These are phyloP conservation scores for Escovopsis sp. DNA, from an alignment of 2,329 filamentous ascomycete genomes.

Conservation along the genomic window DNA sequence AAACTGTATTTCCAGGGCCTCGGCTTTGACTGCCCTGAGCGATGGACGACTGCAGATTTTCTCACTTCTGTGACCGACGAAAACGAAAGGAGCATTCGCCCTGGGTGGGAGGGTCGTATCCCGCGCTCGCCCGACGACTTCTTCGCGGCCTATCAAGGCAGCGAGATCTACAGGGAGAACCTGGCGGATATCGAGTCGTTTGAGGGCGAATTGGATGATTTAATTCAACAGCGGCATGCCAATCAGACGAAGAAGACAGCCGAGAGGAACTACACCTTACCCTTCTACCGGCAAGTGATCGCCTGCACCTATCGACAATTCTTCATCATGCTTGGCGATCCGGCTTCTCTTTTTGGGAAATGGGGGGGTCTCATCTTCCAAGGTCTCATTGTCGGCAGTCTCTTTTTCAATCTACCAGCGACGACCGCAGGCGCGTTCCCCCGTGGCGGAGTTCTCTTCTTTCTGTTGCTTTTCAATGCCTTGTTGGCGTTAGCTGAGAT, in stretches of 20 bases:
- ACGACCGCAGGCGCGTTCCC: constrained; percentile 50
- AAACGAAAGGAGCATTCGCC: constrained; percentile 52
- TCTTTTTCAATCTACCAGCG: constrained; percentile 56
- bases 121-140: constrained; percentile 59
- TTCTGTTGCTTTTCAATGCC: constrained; percentile 37
- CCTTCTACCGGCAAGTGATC: constrained; percentile 56
- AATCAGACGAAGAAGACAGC: constrained; percentile 54
- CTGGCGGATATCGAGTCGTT: constrained; percentile 48
- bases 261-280: constrained; percentile 62
- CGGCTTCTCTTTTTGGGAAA: constrained; percentile 62
- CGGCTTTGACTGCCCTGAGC: constrained; percentile 56
- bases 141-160: constrained; percentile 48
- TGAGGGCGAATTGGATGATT: constrained; percentile 43
- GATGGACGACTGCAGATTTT: constrained; percentile 63
- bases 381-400: constrained; percentile 58
- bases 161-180: constrained; percentile 44
- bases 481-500: constrained; percentile 65
- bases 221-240: constrained; percentile 28
- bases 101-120: constrained; percentile 48
- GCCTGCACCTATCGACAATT: constrained; percentile 62
- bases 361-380: constrained; percentile 66
- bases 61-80: constrained; percentile 65
- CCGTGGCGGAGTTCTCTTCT: constrained; percentile 33
- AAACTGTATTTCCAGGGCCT: constrained; percentile 56
- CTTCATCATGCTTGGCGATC: constrained; percentile 65